Evolutionary conservation across 2,329 filamentous ascomycete genomes (phyloP), one percentile per base, ranked within the genome.

Genomic region (Penicillium carneum): DNA sequence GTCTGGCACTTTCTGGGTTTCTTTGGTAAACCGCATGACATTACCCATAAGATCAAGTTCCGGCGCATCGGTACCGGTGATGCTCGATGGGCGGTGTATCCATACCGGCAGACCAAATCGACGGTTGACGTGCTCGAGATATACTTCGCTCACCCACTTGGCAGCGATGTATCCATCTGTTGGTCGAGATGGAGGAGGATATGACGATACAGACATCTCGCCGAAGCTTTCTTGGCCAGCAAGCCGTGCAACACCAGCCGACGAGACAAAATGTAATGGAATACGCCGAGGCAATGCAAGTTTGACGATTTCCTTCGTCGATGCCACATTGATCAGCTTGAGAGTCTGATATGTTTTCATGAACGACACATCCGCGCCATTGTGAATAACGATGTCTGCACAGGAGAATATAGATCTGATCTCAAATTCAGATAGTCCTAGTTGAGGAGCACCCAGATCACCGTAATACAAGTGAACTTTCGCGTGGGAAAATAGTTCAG

Each of bases 131-230:
- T 62, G 58, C 60, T 81, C 78, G 0, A 82, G 71, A 29, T 76
- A 66, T 4, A 66, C 62, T 66, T 82, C 80, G 45, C 71, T 71
- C 0, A 73, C 76, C 80, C 80, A 81, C 59, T 80, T 80, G 14
- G 69, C 63, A 1, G 75, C 74, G 2, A 68, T 64, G 55, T 81
- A 82, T 1, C 79, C 79, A 18, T 75, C 63, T 6, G 68, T 49
- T 12, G 71, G 72, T 46, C 74, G 66, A 3, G 51, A 39, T 1
- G 76, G 69, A 0, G 76, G 77, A 5, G 57, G 49, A 43, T 61
- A 65, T 1, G 23, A 18, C 12, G 65, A 59, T 14, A 69, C 57
- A 8, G 69, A 65, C 1, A 3, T 20, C 18, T 66, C 67, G 12
- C 61, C 65, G 16, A 69, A 69, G 5, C 56, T 63, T 2, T 63